Percentiles rank a stretch among this genome's conserved stretches.
Conservation (phyloP, 805 yeast species). For the Pichia heedii region DNA sequence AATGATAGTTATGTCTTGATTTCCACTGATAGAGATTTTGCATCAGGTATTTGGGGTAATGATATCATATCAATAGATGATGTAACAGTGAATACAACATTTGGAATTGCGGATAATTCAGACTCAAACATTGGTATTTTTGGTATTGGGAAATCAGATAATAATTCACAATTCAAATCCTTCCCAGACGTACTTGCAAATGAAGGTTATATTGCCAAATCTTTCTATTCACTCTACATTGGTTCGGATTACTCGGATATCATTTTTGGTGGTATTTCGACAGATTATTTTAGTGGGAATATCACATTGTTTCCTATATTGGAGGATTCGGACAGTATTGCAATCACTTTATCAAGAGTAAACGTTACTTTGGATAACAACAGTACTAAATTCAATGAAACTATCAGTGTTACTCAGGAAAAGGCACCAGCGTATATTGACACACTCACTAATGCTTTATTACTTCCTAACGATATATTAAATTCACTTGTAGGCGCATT, state of each 20-base stretch:
- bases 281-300: conserved; percentile 5
- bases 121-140: conserved; percentile 12
- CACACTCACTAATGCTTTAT: background rate
- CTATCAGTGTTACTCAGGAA: background rate
- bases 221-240: conserved; percentile 9
- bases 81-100: conserved; percentile 3
- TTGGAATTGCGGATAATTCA: conserved; percentile 10
- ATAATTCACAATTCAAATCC: conserved; percentile 7
- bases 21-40: conserved; percentile 1
- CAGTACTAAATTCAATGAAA: background rate
- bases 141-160: conserved; percentile 11
- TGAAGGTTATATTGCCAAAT: conserved; percentile 8
- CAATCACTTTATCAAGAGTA: conserved; percentile 7
- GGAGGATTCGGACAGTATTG: conserved; percentile 7
- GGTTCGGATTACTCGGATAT: background rate
- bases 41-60: conserved; percentile 9
- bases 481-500: background rate
- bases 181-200: conserved; percentile 8
- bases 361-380: background rate
- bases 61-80: conserved; percentile 6
- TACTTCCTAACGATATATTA: background rate
- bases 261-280: conserved; percentile 11
- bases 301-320: conserved; percentile 11
- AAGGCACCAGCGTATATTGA: background rate
- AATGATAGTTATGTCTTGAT: conserved; percentile 1